Base-by-base conservation (phyloP, 208 protist species). In the Crithidia expoeki region DNA sequence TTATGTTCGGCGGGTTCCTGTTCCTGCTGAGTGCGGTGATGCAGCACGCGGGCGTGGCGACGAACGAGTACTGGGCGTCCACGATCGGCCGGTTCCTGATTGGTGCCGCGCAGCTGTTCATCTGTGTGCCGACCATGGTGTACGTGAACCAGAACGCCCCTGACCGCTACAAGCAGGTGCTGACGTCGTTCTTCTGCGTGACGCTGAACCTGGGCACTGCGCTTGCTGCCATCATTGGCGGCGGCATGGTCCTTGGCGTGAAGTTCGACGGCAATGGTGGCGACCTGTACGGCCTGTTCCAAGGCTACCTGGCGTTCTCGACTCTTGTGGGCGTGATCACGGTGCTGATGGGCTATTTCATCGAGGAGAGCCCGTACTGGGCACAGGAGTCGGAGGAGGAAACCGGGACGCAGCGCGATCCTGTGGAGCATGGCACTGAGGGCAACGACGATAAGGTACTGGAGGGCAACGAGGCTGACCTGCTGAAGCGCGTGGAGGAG, bases 141-240 rank as follows among this genome's bases (percentile, higher is more conserved):
- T 94, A 90, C 65, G 81, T 92, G 33, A 71, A 78, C 42, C 52
- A 92, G 68, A 89, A 89, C 55, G 86, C 79, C 21, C 80, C 79
- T 28, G 74, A 76, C 34, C 81, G 83, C 53, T 80, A 84, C 77
- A 68, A 28, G 32, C 47, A 82, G 30, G 69, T 83, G 69, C 78
- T 89, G 50, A 87, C 84, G 72, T 81, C 89, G n/a, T 25, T 94
- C 42, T 93, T 92, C 70, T 83, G 90, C 62, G 68, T 93, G 21
- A 89, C 85, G 67, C 83, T 66, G 4, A 94, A 84, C 46, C 79
- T 94, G 46, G 90, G 88, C 42, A 93, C 87, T 62, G 83, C 93
- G 66, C 23, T 92, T 42, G 88, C 88, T 28, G 78, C 88, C 33
- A 60, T 72, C 47, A 72, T 94, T 28, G 90, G 88, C 36, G 61